Conservation (phyloP, 2,329 filamentous ascomycete species). For the Fusarium denticulatum region DNA sequence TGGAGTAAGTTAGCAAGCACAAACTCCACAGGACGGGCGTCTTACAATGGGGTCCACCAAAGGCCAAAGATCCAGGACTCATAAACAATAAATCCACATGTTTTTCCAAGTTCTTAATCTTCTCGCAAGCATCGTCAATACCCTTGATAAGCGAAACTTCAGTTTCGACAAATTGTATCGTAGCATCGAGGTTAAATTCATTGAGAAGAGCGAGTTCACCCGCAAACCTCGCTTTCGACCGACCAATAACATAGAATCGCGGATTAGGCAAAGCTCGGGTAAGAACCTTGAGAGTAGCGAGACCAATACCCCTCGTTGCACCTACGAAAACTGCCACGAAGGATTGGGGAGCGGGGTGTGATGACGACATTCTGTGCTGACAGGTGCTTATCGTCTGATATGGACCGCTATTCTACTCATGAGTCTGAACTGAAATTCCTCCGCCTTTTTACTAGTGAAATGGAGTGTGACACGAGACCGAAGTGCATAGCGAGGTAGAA, state of each 20-base stretch:
- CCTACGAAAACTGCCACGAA: neutral
- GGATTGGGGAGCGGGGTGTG: neutral
- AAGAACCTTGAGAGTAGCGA: neutral
- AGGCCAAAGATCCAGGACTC: neutral
- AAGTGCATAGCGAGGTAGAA: neutral
- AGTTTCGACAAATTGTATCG: neutral
- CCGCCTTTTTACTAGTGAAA: neutral
- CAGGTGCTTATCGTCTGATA: neutral
- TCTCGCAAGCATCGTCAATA: neutral
- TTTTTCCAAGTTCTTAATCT: neutral
- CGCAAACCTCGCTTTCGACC: neutral
- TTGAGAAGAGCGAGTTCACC: neutral
- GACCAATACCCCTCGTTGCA: neutral
- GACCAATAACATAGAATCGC: neutral
- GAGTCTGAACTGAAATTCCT: neutral
- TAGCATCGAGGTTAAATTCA: neutral
- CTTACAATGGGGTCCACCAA: neutral
- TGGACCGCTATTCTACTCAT: neutral
- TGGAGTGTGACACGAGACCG: too few relatives aligned
- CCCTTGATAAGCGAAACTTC: neutral
- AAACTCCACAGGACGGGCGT: rapidly evolving
- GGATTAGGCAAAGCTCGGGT: neutral
- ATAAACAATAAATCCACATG: neutral
- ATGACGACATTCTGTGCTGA: neutral
- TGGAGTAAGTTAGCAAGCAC: neutral